A percentile compares a stretch with the other conserved stretches of the same genome.
Conservation (phyloP, 176 grass and related monocot species). For the Carex cristatella region DNA sequence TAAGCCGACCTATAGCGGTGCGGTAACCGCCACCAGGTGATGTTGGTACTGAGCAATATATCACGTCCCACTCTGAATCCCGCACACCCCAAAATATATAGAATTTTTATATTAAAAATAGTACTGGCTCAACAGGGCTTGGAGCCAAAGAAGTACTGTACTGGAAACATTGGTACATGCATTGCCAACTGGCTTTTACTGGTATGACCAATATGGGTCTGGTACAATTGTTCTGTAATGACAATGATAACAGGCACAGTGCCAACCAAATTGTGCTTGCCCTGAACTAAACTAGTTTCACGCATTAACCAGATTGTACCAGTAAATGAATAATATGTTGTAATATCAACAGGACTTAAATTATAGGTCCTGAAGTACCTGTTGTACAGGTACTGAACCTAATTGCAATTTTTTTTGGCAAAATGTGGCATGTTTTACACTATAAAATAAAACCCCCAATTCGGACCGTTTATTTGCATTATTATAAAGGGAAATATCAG, state of each 20-base stretch:
- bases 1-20: conserved; percentile 55
- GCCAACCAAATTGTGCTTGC: not conserved
- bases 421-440: not conserved
- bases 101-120: not conserved
- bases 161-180: not conserved
- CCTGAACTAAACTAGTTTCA: not conserved
- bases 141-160: not conserved
- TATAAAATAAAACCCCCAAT: too few relatives aligned
- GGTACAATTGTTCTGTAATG: not conserved
- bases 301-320: not conserved
- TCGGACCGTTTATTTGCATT: too few relatives aligned
- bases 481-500: not conserved
- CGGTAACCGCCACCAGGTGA: conserved; percentile 78
- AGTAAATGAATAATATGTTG: not conserved
- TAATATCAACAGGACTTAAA: not conserved
- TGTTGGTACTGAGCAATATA: conserved; percentile 81
- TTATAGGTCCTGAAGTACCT: not conserved
- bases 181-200: not conserved
- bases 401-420: not conserved
- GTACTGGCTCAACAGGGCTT: not conserved
- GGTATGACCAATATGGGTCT: not conserved
- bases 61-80: conserved; percentile 68
- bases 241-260: not conserved
- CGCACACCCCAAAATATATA: not conserved
- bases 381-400: not conserved